phyloP scores from a whole-genome alignment of 306 rosid genomes.

The Adenanthera pavonina region DNA sequence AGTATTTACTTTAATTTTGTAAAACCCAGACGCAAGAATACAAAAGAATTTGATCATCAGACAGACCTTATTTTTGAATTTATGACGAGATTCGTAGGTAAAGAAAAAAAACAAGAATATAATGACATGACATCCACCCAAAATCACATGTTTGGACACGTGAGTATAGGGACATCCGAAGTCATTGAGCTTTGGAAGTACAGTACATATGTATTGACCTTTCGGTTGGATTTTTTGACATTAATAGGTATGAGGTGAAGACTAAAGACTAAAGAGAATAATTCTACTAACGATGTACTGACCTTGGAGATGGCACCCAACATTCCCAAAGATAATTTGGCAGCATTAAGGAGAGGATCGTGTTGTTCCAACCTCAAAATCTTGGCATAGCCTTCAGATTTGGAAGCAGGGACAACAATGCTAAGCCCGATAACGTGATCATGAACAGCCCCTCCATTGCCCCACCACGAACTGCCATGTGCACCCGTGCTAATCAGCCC shows the following conservation, averaged over 20 bases:
- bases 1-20: not conserved
- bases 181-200: not conserved
- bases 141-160: not conserved
- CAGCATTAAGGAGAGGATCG: slow-evolving; percentile 62
- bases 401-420: slow-evolving; percentile 58
- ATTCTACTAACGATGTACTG: not conserved
- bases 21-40: not conserved
- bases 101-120: not conserved
- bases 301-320: slow-evolving; percentile 88
- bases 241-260: too few species aligned
- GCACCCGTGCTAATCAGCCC: slow-evolving; percentile 48
- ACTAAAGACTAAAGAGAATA: not conserved
- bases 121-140: not conserved
- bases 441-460: slow-evolving; percentile 76
- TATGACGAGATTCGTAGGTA: not conserved
- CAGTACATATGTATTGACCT: not conserved
- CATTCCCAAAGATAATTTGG: slow-evolving; percentile 66
- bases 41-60: not conserved
- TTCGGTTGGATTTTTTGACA: too few species aligned
- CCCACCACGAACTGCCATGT: slow-evolving; percentile 71
- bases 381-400: slow-evolving; percentile 69
- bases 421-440: slow-evolving; percentile 65
- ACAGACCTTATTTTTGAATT: not conserved
- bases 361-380: slow-evolving; percentile 45
- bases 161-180: not conserved